Percentiles rank a stretch among this genome's conserved stretches.
These are phyloP conservation scores for Cyberlindnera mycetangii DNA, from an alignment of 805 yeast genomes.

Conservation along the genomic window DNA sequence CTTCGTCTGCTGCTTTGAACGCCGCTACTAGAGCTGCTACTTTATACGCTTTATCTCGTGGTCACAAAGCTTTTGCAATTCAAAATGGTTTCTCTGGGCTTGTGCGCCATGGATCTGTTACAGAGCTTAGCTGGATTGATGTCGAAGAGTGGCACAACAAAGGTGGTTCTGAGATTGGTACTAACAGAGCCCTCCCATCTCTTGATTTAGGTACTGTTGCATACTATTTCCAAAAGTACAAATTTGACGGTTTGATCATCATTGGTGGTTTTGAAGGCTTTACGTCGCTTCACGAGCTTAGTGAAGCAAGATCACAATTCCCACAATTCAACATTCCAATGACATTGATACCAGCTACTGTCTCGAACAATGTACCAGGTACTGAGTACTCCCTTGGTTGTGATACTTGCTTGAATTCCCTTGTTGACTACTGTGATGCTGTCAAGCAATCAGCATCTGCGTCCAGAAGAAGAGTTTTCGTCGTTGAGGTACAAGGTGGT, in stretches of 20 bases:
- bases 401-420: constrained; percentile 91
- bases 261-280: constrained; percentile 99
- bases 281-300: constrained; percentile 75
- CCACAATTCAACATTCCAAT: constrained; percentile 94
- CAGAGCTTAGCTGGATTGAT: constrained; percentile 74
- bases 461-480: constrained; percentile 89
- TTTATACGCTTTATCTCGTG: constrained; percentile 53
- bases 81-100: constrained; percentile 93
- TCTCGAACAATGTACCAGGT: constrained; percentile 98
- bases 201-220: constrained; percentile 88
- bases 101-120: constrained; percentile 82
- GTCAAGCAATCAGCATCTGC: constrained; percentile 95
- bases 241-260: constrained; percentile 83
- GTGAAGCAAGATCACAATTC: constrained; percentile 69
- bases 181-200: constrained; percentile 83
- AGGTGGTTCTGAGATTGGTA: constrained; percentile 98
- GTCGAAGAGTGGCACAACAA: constrained; percentile 83
- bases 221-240: constrained; percentile 84
- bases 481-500: constrained; percentile 98
- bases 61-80: constrained; percentile 88
- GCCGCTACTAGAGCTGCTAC: constrained; percentile 6
- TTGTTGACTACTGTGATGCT: constrained; percentile 91
- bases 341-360: constrained; percentile 91
- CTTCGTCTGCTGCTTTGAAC: constrained; percentile 96
- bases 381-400: constrained; percentile 94